These are phyloP conservation scores for Coffea canephora DNA, from an alignment of 257 asterid genomes.

Conservation along the genomic window DNA sequence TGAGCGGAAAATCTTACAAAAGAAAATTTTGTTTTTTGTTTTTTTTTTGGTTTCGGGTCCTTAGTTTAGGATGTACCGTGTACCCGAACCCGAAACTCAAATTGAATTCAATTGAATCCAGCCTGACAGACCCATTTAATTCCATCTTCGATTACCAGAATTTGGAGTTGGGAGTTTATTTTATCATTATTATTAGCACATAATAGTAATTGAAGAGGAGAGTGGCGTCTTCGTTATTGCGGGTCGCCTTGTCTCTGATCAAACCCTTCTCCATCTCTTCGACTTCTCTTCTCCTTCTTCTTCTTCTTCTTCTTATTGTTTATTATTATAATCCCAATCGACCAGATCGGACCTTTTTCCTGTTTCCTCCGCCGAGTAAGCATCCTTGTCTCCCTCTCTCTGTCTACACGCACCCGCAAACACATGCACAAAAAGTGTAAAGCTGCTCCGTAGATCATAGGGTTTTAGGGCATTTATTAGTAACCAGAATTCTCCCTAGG, in stretches of 20 bases:
- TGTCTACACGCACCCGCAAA: background rate
- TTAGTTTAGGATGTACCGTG: too few species aligned
- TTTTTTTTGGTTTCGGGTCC: background rate
- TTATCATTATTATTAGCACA: too few species aligned
- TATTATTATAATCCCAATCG: background rate
- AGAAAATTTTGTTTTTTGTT: too few species aligned
- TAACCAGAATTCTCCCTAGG: conserved; percentile 31
- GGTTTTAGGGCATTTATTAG: conserved; percentile 21
- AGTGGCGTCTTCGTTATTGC: conserved; percentile 3
- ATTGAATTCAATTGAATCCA: background rate
- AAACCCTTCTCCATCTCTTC: conserved; percentile 11
- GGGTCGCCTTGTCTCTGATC: conserved; percentile 20
- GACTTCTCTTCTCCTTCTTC: background rate
- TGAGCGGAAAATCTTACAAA: too few species aligned
- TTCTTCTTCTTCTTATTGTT: background rate
- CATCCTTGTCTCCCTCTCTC: background rate
- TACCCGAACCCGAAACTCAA: background rate
- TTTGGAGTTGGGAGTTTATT: background rate
- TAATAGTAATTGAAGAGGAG: background rate
- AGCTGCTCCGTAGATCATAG: conserved; percentile 29
- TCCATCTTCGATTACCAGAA: background rate
- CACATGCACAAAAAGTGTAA: background rate
- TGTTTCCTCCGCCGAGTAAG: conserved; percentile 3
- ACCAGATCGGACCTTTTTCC: conserved; percentile 20
- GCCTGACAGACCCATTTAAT: background rate